Conservation (phyloP, 306 rosid species). For the Begonia peltatifolia region DNA sequence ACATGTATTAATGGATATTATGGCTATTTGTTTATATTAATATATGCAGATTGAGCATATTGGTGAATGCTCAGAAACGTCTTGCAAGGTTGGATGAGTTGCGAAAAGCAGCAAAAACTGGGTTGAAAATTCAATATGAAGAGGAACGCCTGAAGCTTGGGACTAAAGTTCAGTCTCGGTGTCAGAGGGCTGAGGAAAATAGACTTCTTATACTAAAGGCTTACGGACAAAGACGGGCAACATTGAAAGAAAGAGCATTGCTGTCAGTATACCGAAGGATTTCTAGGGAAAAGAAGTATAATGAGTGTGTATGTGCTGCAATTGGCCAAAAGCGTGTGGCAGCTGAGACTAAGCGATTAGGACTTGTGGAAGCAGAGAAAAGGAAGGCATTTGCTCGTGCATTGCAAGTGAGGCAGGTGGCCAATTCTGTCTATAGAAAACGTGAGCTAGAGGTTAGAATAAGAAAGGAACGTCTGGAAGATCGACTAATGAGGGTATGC, state of each 20-base stretch:
- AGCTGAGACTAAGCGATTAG: slow-evolving; percentile 76
- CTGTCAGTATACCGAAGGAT: slow-evolving; percentile 63
- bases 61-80: slow-evolving; percentile 71
- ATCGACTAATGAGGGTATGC: slow-evolving; percentile 79
- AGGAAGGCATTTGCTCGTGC: slow-evolving; percentile 65
- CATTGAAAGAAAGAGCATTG: slow-evolving; percentile 74
- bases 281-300: slow-evolving; percentile 72
- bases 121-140: slow-evolving; percentile 53
- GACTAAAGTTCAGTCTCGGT: slow-evolving; percentile 62
- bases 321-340: slow-evolving; percentile 73
- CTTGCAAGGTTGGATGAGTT: slow-evolving; percentile 67
- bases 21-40: not conserved
- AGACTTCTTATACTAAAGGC: slow-evolving; percentile 77
- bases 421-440: slow-evolving; percentile 61
- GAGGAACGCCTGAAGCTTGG: slow-evolving; percentile 62
- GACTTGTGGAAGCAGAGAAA: slow-evolving; percentile 75
- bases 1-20: too few species aligned
- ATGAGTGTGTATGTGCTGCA: slow-evolving; percentile 80
- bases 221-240: slow-evolving; percentile 69
- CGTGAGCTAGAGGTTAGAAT: slow-evolving; percentile 82
- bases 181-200: slow-evolving; percentile 83
- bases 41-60: slow-evolving; percentile 62
- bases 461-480: slow-evolving; percentile 70
- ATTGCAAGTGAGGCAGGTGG: slow-evolving; percentile 61
- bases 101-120: slow-evolving; percentile 84